Evolutionary conservation across 163 green algal genomes (phyloP).

Genomic region (Scenedesmus sp.): DNA sequence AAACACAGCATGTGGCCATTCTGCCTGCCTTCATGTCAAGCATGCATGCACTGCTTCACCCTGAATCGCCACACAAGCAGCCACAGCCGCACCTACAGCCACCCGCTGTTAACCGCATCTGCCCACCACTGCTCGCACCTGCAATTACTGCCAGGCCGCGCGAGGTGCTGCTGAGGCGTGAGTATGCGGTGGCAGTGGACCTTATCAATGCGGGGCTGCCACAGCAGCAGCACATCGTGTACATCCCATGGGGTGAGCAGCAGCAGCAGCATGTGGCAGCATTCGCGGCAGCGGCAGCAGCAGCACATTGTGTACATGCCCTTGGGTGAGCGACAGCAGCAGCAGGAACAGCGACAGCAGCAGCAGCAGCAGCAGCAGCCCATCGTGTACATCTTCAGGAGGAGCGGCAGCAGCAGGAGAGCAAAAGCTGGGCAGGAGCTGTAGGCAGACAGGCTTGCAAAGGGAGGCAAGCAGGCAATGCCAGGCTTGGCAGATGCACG

Average conservation of each 20-base stretch:
- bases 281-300: neutral
- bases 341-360: no score
- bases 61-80: neutral
- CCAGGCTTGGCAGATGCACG: no score
- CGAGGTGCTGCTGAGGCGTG: conserved; percentile 86
- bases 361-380: no score
- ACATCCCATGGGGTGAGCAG: conserved; percentile 61
- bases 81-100: neutral
- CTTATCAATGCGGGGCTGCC: conserved; percentile 73
- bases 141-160: conserved; percentile 59
- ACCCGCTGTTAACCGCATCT: neutral
- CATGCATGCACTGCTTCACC: neutral
- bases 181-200: conserved; percentile 81
- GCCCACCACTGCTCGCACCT: neutral
- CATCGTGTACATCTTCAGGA: no score
- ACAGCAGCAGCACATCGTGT: conserved; percentile 64
- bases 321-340: no score
- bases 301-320: no score
- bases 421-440: no score
- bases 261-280: no score
- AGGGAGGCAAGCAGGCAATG: no score
- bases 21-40: neutral
- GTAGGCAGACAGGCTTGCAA: no score
- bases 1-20: no score
- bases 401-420: no score